phyloP scores from a whole-genome alignment of 768 basidiomycete species.

The Pisolithus microcarpus region DNA sequence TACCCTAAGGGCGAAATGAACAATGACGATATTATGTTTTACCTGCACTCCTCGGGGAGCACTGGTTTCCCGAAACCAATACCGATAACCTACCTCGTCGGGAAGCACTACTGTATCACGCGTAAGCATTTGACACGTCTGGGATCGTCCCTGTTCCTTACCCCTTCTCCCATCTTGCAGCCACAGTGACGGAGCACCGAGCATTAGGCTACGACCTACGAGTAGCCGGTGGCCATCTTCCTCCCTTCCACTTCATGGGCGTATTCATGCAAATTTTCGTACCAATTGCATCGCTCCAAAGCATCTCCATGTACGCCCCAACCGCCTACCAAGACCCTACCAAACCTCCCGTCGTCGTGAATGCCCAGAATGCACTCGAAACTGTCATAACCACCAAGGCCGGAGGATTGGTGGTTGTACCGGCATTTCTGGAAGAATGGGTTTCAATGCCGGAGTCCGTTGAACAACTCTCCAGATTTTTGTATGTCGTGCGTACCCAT shows the following conservation, averaged over 20 bases:
- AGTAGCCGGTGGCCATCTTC: slow-evolving; percentile 12
- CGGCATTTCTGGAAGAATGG: slow-evolving; percentile 21
- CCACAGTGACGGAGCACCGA: slow-evolving; percentile 2
- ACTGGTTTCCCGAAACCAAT: slow-evolving; percentile 42
- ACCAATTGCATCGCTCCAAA: slow-evolving; percentile 9
- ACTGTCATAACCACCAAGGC: slow-evolving; percentile 8
- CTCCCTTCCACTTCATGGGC: slow-evolving; percentile 17
- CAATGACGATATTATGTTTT: slow-evolving; percentile 23
- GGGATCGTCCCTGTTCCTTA: neutral
- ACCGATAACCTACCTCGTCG: slow-evolving; percentile 24
- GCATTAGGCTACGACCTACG: slow-evolving; percentile 1
- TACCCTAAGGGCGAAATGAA: slow-evolving; percentile 7
- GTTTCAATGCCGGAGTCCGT: slow-evolving; percentile 12
- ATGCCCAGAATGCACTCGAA: slow-evolving; percentile 17
- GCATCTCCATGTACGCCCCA: slow-evolving; percentile 14
- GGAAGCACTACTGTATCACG: slow-evolving; percentile 28
- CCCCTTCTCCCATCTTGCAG: slow-evolving; percentile 2
- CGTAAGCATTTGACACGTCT: slow-evolving; percentile 16
- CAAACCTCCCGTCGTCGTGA: slow-evolving; percentile 15
- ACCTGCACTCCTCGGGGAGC: slow-evolving; percentile 45
- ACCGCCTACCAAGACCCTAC: slow-evolving; percentile 10
- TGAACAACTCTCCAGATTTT: slow-evolving; percentile 9
- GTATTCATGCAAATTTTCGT: slow-evolving; percentile 11
- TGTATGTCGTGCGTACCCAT: slow-evolving; percentile 14
- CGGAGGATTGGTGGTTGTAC: slow-evolving; percentile 12